phyloP scores from a whole-genome alignment of 306 rosid genomes.

The Sphenostylis stenocarpa region DNA sequence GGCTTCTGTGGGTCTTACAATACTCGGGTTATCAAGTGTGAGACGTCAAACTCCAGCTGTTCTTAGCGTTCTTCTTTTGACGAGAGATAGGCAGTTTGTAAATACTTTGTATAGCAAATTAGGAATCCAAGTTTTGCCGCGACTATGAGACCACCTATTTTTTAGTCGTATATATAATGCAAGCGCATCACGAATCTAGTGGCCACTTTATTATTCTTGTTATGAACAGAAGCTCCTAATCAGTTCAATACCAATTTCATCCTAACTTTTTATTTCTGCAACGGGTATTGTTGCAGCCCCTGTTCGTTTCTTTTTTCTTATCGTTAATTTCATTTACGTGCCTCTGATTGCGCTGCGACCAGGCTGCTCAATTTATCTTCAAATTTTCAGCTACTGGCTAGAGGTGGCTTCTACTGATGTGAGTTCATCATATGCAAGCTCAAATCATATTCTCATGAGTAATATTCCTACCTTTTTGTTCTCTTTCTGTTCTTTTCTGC shows the following conservation, averaged over 20 bases:
- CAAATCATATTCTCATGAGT: no score
- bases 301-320: neutral
- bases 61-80: conserved; percentile 33
- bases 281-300: conserved; percentile 16
- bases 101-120: conserved; percentile 54
- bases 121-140: conserved; percentile 44
- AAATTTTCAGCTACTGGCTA: neutral
- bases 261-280: neutral
- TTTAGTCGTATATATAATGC: conserved; percentile 28
- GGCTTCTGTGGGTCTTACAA: conserved; percentile 88
- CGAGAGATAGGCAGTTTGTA: conserved; percentile 49
- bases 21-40: conserved; percentile 82
- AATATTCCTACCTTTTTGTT: no score
- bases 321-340: neutral
- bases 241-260: conserved; percentile 21
- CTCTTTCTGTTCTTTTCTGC: no score
- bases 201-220: conserved; percentile 17
- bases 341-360: neutral
- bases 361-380: neutral
- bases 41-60: conserved; percentile 52
- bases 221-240: conserved; percentile 8
- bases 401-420: no score
- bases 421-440: no score
- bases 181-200: conserved; percentile 25
- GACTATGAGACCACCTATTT: conserved; percentile 37